Evolutionary conservation across 371 early-diverging fungal genomes (phyloP).

Genomic region (Rhizopus sp.): DNA sequence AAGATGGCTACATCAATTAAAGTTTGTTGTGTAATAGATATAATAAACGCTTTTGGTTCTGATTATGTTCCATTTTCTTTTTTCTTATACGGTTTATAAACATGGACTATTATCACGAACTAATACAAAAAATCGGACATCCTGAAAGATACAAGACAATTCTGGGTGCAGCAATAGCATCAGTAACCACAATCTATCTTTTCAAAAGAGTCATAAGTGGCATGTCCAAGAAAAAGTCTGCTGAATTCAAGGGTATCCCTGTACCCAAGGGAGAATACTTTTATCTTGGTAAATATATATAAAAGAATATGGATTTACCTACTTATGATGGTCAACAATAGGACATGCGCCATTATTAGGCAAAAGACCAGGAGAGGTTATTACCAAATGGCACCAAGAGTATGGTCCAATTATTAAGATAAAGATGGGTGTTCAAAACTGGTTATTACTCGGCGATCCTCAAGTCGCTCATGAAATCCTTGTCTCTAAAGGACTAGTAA

Average conservation of each 20-base stretch:
- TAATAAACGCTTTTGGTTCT: no score
- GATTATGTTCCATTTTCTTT: no score
- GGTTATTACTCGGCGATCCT: slow-evolving; percentile 23
- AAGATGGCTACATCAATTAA: no score
- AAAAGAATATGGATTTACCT: background rate
- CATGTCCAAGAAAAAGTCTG: background rate
- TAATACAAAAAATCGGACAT: background rate
- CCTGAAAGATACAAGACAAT: background rate
- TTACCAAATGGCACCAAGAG: slow-evolving; percentile 24
- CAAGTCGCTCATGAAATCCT: background rate
- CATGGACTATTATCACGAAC: background rate
- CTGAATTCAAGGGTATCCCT: background rate
- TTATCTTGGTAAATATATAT: background rate
- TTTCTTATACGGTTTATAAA: background rate
- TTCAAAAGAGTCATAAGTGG: background rate
- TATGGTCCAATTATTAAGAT: slow-evolving; percentile 21
- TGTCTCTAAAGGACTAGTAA: background rate
- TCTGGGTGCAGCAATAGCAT: background rate
- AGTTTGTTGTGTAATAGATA: no score
- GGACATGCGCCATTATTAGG: slow-evolving; percentile 17
- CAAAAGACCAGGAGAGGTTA: slow-evolving; percentile 8
- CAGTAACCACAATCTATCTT: background rate
- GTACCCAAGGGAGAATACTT: background rate
- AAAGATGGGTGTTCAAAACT: slow-evolving; percentile 21
- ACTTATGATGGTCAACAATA: background rate